Percentiles rank a stretch among this genome's conserved stretches.
Evolutionary conservation across 2,329 filamentous ascomycete species (phyloP).

Genomic region (Epichloe hybrida): DNA sequence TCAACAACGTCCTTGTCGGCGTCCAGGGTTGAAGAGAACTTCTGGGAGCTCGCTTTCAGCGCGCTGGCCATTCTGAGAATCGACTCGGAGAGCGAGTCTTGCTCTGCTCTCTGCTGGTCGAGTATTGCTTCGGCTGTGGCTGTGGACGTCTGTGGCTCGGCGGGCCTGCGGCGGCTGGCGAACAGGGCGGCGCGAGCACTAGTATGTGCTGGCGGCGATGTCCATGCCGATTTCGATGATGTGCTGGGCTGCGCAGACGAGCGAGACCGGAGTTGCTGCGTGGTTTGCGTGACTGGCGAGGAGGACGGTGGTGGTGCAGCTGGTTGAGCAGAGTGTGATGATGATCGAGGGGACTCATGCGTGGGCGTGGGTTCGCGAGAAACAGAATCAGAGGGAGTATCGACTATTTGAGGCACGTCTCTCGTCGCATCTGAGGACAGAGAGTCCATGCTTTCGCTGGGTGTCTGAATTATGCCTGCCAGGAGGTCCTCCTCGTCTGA

Average conservation of each 20-base stretch:
- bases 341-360: conserved; percentile 5
- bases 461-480: conserved; percentile 39
- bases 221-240: conserved; percentile 3
- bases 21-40: conserved; percentile 60
- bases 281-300: conserved; percentile 17
- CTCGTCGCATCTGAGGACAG: conserved; percentile 14
- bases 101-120: conserved; percentile 64
- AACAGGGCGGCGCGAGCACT: conserved; percentile 32
- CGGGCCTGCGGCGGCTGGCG: conserved; percentile 23
- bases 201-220: conserved; percentile 15
- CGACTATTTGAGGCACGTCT: conserved; percentile 10
- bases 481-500: conserved; percentile 45
- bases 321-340: conserved; percentile 3
- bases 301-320: conserved; percentile 2
- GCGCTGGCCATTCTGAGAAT: conserved; percentile 69
- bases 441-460: conserved; percentile 38
- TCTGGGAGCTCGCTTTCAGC: conserved; percentile 60
- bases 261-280: conserved; percentile 22
- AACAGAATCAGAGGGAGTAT: conserved; percentile 6
- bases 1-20: conserved; percentile 57
- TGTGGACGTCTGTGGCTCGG: conserved; percentile 26
- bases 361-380: conserved; percentile 3
- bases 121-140: conserved; percentile 58
- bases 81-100: conserved; percentile 68
- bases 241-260: conserved; percentile 5